Conservation (phyloP, 1,284 basidiomycete genomes). For the Chalciporus piperatoides region DNA sequence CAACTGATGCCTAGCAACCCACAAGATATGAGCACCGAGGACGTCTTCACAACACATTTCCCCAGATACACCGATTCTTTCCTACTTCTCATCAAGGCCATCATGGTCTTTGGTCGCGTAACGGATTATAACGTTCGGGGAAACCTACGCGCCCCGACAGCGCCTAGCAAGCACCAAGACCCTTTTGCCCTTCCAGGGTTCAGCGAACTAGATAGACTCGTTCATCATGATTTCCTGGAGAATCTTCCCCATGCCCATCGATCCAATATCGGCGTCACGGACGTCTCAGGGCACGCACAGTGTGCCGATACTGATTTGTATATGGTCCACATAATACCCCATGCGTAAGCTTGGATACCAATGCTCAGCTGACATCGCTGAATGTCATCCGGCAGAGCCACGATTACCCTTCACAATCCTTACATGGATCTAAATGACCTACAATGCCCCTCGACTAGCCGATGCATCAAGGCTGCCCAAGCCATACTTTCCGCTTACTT, state of each 20-base stretch:
- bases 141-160: slow-evolving; percentile 55
- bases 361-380: slow-evolving; percentile 6
- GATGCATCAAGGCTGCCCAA: slow-evolving; percentile 70
- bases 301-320: slow-evolving; percentile 75
- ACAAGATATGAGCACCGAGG: slow-evolving; percentile 58
- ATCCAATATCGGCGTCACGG: slow-evolving; percentile 56
- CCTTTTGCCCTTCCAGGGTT: slow-evolving; percentile 65
- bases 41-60: slow-evolving; percentile 65
- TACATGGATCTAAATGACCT: slow-evolving; percentile 71
- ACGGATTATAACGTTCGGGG: slow-evolving; percentile 78
- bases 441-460: slow-evolving; percentile 57
- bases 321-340: slow-evolving; percentile 77
- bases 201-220: slow-evolving; percentile 61
- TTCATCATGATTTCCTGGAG: slow-evolving; percentile 61
- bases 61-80: slow-evolving; percentile 76
- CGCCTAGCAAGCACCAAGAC: slow-evolving; percentile 62
- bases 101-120: slow-evolving; percentile 78
- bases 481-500: slow-evolving; percentile 71
- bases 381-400: slow-evolving; percentile 49
- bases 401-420: slow-evolving; percentile 78
- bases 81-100: slow-evolving; percentile 70
- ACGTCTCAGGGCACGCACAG: slow-evolving; percentile 47
- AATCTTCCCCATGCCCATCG: slow-evolving; percentile 65
- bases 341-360: slow-evolving; percentile 53
- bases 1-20: slow-evolving; percentile 61